phyloP scores from a whole-genome alignment of 768 basidiomycete genomes.

The Asterophora lycoperdoides region DNA sequence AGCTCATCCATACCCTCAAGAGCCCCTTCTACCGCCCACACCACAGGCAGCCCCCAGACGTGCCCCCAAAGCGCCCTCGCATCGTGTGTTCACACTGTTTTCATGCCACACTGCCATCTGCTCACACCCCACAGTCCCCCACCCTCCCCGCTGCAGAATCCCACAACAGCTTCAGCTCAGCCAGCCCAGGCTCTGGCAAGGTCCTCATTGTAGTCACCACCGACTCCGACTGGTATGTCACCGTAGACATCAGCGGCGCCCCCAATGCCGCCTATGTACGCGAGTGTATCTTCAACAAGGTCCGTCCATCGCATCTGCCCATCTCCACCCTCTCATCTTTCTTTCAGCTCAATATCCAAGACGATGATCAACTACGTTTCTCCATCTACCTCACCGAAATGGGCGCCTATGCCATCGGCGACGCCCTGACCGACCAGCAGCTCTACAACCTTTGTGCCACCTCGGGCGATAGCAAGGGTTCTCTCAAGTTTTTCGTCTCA shows the following conservation, averaged over 20 bases:
- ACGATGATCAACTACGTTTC: slow-evolving; percentile 69
- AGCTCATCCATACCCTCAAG: slow-evolving; percentile 30
- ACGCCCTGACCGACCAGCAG: slow-evolving; percentile 65
- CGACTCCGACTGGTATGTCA: slow-evolving; percentile 71
- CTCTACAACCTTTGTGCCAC: slow-evolving; percentile 70
- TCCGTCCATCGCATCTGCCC: slow-evolving; percentile 27
- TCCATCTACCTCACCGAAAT: slow-evolving; percentile 88
- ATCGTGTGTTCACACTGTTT: slow-evolving; percentile 28
- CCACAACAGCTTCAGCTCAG: slow-evolving; percentile 22
- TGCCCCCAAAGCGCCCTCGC: slow-evolving; percentile 25
- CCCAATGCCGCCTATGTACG: slow-evolving; percentile 65
- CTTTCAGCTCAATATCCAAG: slow-evolving; percentile 67
- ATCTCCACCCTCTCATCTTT: slow-evolving; percentile 7
- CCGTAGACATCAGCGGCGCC: slow-evolving; percentile 68
- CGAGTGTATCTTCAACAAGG: slow-evolving; percentile 79
- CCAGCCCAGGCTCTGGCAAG: slow-evolving; percentile 31
- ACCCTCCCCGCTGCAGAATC: slow-evolving; percentile 35
- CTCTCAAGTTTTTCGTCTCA: slow-evolving; percentile 81
- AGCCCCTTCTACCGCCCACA: slow-evolving; percentile 28
- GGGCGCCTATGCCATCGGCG: slow-evolving; percentile 69
- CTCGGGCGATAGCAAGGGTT: slow-evolving; percentile 71
- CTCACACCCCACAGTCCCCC: slow-evolving; percentile 32
- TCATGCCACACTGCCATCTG: slow-evolving; percentile 11
- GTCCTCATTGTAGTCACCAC: slow-evolving; percentile 65
- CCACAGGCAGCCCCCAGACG: slow-evolving; percentile 16